phyloP scores from a whole-genome alignment of 2,329 filamentous ascomycete species.

The Sporothrix schenckii region DNA sequence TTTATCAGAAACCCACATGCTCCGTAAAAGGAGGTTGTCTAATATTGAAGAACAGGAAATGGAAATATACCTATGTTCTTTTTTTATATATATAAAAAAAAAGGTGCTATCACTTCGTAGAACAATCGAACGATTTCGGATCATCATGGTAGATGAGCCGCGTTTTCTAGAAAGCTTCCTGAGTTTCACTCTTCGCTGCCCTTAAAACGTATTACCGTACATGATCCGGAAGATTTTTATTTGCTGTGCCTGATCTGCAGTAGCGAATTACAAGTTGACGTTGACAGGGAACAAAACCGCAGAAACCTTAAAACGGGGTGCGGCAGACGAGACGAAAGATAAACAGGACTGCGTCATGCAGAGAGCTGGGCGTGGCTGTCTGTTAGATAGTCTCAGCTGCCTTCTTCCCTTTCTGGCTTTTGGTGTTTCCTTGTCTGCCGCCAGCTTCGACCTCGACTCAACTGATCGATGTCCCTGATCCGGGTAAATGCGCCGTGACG shows the following conservation, averaged over 20 bases:
- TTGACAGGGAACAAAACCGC: not conserved
- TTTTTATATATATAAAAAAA: no score
- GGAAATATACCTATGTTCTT: not conserved
- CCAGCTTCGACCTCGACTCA: not conserved
- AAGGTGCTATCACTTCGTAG: no score
- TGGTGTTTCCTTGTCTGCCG: not conserved
- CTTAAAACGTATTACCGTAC: not conserved
- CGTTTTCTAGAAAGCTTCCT: slow-evolving; percentile 18
- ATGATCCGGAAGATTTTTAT: slow-evolving; percentile 16
- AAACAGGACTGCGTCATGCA: slow-evolving; percentile 10
- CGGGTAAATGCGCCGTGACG: slow-evolving; percentile 28
- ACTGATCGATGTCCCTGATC: slow-evolving; percentile 13
- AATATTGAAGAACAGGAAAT: not conserved
- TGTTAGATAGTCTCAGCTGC: slow-evolving; percentile 21
- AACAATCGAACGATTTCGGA: not conserved
- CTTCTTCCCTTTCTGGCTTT: not conserved
- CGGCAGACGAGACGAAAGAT: slow-evolving; percentile 25
- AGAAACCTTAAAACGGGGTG: slow-evolving; percentile 3
- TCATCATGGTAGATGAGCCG: not conserved
- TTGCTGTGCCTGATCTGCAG: slow-evolving; percentile 24
- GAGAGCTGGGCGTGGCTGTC: slow-evolving; percentile 6
- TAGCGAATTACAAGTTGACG: not conserved
- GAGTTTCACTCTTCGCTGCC: not conserved
- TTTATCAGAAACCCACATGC: slow-evolving; percentile 16
- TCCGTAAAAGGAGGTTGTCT: not conserved